These are phyloP conservation scores for Cucumis cinereus DNA, from an alignment of 306 rosid species.

Conservation along the genomic window DNA sequence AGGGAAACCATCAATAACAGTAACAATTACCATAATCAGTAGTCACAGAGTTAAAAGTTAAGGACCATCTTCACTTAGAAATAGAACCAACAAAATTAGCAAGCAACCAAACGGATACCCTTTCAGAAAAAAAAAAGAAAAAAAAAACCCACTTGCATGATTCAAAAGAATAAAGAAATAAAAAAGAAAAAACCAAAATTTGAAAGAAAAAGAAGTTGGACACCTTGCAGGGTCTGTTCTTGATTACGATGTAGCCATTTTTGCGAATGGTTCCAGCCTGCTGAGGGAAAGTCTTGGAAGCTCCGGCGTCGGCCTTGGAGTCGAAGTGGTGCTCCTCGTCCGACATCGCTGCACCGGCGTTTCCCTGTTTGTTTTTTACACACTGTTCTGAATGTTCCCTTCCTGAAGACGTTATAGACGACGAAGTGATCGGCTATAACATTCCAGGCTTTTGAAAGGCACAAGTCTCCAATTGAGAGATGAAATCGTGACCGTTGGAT, in stretches of 20 bases:
- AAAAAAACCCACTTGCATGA: neutral
- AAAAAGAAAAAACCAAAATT: neutral
- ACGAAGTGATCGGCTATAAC: neutral
- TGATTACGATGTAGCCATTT: slow-evolving; percentile 58
- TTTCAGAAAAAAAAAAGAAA: neutral
- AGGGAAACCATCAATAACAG: neutral
- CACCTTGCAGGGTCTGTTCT: slow-evolving; percentile 65
- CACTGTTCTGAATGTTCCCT: neutral
- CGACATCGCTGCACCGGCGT: slow-evolving; percentile 26
- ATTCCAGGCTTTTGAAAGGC: neutral
- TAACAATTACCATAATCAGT: neutral
- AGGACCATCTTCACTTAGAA: neutral
- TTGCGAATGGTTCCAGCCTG: slow-evolving; percentile 66
- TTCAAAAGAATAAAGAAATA: neutral
- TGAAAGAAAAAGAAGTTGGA: neutral
- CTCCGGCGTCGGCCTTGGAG: slow-evolving; percentile 56
- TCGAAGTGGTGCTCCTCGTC: slow-evolving; percentile 73
- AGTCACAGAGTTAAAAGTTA: neutral
- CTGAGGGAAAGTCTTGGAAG: slow-evolving; percentile 58
- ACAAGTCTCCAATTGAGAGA: neutral
- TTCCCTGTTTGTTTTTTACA: neutral
- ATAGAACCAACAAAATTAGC: neutral
- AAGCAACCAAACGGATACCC: neutral
- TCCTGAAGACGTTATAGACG: neutral
- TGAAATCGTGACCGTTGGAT: slow-evolving; percentile 6